Base-by-base conservation (phyloP, 495 filamentous ascomycete genomes). In the Talaromyces nanjingensis region DNA sequence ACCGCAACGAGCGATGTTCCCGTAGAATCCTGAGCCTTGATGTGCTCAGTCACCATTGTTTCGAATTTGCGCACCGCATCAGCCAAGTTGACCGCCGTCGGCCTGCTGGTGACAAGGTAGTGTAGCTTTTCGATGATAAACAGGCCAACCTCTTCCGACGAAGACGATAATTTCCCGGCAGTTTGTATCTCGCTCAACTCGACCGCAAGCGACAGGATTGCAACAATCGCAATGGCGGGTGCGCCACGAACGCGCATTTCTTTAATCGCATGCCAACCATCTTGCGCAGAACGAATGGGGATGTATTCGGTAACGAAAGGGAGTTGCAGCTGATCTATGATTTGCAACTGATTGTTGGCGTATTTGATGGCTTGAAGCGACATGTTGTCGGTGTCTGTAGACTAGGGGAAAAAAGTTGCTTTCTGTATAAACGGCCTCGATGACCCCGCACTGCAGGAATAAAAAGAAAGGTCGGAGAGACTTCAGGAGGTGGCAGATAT, bases 201-300 rank as follows among this genome's bases (percentile, higher is more conserved):
- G 12, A 94, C 88, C 6, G 90, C 91, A 34, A 96, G 84, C 6
- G 89, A 87, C 39, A 98, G 84, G 6, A 91, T 91, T 25, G 96
- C 94, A 16, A 98, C 94, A 60, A 98, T 97, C 37, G 96, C 94
- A 70, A 98, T 98, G 47, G 96, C 94, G 20, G 94, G 94, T 12
- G 94, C 94, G 31, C 94, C 91, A 74, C 92, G 84, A 24, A 97
- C 93, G 63, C 91, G 86, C 94, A 98, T 98, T 20, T 90, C 83
- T 71, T 89, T 90, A 72, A 98, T 98, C 58, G 91, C 91, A 73
- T 92, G 84, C 83, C 92, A 98, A 16, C 89, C 94, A 76, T 97
- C 90, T 66, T 92, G 82, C 66, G 85, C 83, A 12, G 87, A 89
- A 14, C 74, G 78, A 58, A 98, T 86, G 42, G 86, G 70, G 64